Conservation (phyloP, 352 stramenopile genomes). For the Globisporangium acanthophoron region DNA sequence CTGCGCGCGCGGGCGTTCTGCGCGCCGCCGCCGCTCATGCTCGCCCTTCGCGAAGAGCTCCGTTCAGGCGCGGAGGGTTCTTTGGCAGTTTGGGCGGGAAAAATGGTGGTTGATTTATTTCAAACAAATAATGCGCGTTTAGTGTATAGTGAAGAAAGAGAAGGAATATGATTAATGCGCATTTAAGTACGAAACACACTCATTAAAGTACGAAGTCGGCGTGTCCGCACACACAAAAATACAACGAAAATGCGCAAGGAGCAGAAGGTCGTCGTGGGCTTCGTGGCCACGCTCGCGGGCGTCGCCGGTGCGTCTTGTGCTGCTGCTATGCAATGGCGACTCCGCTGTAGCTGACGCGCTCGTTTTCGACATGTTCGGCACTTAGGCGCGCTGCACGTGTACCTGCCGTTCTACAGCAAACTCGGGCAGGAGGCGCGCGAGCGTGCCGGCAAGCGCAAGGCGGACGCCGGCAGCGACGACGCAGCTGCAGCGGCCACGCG, state of each 20-base stretch:
- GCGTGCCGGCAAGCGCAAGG: conserved; percentile 12
- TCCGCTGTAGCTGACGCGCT: not conserved
- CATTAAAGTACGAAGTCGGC: no score
- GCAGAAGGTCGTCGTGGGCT: conserved; percentile 26
- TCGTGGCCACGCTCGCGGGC: conserved; percentile 22
- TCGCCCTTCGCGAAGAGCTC: conserved; percentile 1
- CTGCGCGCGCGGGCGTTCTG: conserved; percentile 25
- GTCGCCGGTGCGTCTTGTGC: conserved; percentile 18
- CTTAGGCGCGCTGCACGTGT: conserved; percentile 23
- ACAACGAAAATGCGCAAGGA: conserved; percentile 19
- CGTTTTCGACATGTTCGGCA: not conserved
- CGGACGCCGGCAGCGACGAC: conserved; percentile 1
- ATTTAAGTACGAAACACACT: not conserved
- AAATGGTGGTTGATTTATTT: no score
- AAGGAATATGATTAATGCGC: no score
- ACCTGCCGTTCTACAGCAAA: conserved; percentile 35
- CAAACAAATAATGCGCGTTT: no score
- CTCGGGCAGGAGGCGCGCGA: conserved; percentile 26
- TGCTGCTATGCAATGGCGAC: not conserved
- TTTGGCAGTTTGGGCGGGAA: no score
- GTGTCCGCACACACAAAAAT: no score
- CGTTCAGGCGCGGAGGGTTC: no score
- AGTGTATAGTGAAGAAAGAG: no score
- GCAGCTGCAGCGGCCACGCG: conserved; percentile 6
- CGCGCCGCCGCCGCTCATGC: conserved; percentile 27